Percentiles rank a stretch among this genome's conserved stretches.
Conservation (phyloP, 257 asterid genomes). For the Solanum stenotomum region DNA sequence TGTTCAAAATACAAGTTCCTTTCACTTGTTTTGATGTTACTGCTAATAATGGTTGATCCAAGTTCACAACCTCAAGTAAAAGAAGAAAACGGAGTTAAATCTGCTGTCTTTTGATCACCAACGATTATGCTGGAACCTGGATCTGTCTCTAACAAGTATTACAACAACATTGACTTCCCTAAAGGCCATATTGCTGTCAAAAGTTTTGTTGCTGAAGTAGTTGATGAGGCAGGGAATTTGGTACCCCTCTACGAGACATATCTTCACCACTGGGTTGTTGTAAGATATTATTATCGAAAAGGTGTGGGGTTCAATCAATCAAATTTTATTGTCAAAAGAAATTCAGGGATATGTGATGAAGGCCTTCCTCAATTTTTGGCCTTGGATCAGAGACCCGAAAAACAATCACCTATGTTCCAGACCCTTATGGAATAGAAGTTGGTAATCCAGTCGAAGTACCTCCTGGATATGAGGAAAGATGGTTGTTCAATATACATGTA, state of each 20-base stretch:
- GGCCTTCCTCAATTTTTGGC: too few relatives aligned
- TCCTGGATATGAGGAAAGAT: too few relatives aligned
- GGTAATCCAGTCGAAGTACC: too few relatives aligned
- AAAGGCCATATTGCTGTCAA: slow-evolving; percentile 32
- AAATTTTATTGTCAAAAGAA: too few relatives aligned
- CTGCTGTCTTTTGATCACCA: slow-evolving; percentile 22
- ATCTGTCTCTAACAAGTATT: slow-evolving; percentile 9
- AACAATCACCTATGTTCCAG: too few relatives aligned
- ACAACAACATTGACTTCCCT: slow-evolving; percentile 22
- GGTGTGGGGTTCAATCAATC: too few relatives aligned
- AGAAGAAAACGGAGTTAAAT: slow-evolving; percentile 12
- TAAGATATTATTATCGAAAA: too few relatives aligned
- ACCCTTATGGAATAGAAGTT: too few relatives aligned
- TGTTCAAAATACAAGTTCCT: background rate
- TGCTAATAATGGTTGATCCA: background rate
- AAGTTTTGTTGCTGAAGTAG: slow-evolving; percentile 25
- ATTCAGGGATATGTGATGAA: too few relatives aligned
- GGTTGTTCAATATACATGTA: too few relatives aligned
- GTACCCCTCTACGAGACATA: slow-evolving; percentile 20
- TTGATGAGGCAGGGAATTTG: slow-evolving; percentile 22
- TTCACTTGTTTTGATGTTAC: background rate
- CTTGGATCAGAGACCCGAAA: too few relatives aligned
- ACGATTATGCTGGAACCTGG: slow-evolving; percentile 24
- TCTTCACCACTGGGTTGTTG: too few relatives aligned
- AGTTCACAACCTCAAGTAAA: background rate